Evolutionary conservation across 2,329 filamentous ascomycete genomes (phyloP).

Genomic region (Epichloe baconii): DNA sequence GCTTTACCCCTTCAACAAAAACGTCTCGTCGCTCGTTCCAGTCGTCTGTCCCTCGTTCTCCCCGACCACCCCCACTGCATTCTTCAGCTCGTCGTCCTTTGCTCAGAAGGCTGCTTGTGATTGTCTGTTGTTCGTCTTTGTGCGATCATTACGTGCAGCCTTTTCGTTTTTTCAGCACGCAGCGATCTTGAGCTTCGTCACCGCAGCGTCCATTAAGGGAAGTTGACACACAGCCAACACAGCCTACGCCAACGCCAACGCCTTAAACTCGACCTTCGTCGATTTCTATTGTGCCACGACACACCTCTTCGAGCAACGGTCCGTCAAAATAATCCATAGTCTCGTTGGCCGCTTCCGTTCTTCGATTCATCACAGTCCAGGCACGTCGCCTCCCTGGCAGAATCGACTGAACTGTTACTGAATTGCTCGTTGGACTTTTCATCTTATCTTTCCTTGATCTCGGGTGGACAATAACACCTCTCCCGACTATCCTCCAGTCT

Average conservation of each 20-base stretch:
- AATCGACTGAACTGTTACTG: constrained; percentile 11
- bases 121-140: constrained; percentile 1
- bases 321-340: background rate
- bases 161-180: background rate
- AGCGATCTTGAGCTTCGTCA: background rate
- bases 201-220: background rate
- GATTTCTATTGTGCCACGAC: background rate
- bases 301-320: background rate
- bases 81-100: constrained; percentile 9
- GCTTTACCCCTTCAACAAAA: constrained; percentile 25
- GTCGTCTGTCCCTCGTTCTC: constrained; percentile 22
- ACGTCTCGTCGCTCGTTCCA: constrained; percentile 25
- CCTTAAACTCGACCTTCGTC: background rate
- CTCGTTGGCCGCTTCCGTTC: background rate
- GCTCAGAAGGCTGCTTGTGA: background rate
- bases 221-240: background rate
- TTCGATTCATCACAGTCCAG: background rate
- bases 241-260: background rate
- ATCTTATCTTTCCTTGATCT: background rate
- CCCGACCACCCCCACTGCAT: constrained; percentile 16
- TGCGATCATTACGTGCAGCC: background rate
- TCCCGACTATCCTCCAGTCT: background rate
- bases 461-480: background rate
- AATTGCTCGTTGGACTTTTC: background rate
- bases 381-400: constrained; percentile 11